Percentiles rank a stretch among this genome's conserved stretches.
phyloP scores from a whole-genome alignment of 352 stramenopile genomes.

The Globisporangium splendens region DNA sequence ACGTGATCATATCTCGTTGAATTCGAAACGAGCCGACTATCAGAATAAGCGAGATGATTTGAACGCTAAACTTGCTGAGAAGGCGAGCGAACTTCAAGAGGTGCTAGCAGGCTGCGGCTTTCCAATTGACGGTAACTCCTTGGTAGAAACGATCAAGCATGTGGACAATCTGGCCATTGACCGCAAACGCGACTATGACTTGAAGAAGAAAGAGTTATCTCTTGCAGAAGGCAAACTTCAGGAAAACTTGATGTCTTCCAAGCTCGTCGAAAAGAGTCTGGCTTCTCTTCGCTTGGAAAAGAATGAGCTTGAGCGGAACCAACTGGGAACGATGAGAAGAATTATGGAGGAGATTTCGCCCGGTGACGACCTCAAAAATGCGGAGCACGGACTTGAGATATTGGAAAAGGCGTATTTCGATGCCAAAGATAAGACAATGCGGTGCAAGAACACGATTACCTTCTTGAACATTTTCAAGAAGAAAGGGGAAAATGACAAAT shows the following conservation, averaged over 20 bases:
- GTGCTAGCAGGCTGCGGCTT: constrained; percentile 23
- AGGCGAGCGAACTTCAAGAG: constrained; percentile 37
- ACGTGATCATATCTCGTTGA: constrained; percentile 38
- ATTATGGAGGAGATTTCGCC: constrained; percentile 48
- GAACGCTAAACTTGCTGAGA: constrained; percentile 37
- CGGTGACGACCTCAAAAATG: constrained; percentile 36
- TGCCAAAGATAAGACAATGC: constrained; percentile 78
- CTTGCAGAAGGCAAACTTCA: constrained; percentile 38
- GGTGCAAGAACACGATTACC: constrained; percentile 77
- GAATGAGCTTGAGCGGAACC: constrained; percentile 43
- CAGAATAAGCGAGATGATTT: constrained; percentile 44
- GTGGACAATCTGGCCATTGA: constrained; percentile 26
- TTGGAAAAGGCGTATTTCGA: constrained; percentile 68
- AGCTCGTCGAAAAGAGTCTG: constrained; percentile 44
- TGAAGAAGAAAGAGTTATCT: constrained; percentile 26
- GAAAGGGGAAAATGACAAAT: constrained; percentile 78
- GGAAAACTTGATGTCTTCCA: constrained; percentile 48
- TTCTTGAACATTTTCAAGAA: constrained; percentile 85
- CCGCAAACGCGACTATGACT: constrained; percentile 17
- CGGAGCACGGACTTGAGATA: constrained; percentile 43
- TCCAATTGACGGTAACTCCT: constrained; percentile 24
- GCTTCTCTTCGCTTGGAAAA: constrained; percentile 36
- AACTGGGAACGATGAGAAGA: constrained; percentile 46
- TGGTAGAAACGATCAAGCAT: constrained; percentile 18
- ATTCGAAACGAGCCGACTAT: constrained; percentile 44